Evolutionary conservation across 2,329 filamentous ascomycete genomes (phyloP).

Genomic region (Aspergillus ochraceoroseus): DNA sequence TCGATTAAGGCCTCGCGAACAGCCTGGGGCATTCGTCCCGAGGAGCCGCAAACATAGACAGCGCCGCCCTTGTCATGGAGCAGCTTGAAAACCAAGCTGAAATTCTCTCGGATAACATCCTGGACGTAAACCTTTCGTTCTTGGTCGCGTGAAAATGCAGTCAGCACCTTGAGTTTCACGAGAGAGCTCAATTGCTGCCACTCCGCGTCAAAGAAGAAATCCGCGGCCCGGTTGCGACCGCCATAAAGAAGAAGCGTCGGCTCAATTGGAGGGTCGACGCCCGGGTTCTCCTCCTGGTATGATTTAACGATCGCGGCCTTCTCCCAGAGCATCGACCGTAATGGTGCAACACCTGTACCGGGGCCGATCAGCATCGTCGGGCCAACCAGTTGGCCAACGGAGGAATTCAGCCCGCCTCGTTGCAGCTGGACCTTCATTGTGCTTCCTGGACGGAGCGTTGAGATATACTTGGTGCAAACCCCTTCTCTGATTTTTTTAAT

Average conservation of each 20-base stretch:
- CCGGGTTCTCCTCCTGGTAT: slow-evolving; percentile 28
- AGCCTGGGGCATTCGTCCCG: slow-evolving; percentile 66
- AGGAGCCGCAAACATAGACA: slow-evolving; percentile 52
- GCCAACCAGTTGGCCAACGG: slow-evolving; percentile 43
- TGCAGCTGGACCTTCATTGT: slow-evolving; percentile 56
- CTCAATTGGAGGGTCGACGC: slow-evolving; percentile 32
- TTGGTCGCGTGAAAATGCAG: slow-evolving; percentile 69
- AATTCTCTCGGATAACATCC: slow-evolving; percentile 54
- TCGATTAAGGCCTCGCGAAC: slow-evolving; percentile 64
- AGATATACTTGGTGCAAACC: slow-evolving; percentile 83
- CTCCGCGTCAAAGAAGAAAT: slow-evolving; percentile 78
- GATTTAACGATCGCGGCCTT: slow-evolving; percentile 47
- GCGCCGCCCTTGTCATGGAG: slow-evolving; percentile 51
- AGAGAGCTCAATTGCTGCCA: slow-evolving; percentile 53
- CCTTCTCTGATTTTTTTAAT: slow-evolving; percentile 79
- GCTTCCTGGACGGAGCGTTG: slow-evolving; percentile 56
- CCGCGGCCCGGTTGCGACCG: slow-evolving; percentile 65
- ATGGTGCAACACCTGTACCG: slow-evolving; percentile 80
- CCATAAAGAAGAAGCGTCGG: slow-evolving; percentile 72
- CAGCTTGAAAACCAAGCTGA: slow-evolving; percentile 48
- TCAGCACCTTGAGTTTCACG: slow-evolving; percentile 51
- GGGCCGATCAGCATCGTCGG: slow-evolving; percentile 76
- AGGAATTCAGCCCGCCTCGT: slow-evolving; percentile 50
- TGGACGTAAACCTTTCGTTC: slow-evolving; percentile 63
- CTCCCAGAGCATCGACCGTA: slow-evolving; percentile 75